These are phyloP conservation scores for Penicillium nucicola DNA, from an alignment of 495 filamentous ascomycete species.

Conservation along the genomic window DNA sequence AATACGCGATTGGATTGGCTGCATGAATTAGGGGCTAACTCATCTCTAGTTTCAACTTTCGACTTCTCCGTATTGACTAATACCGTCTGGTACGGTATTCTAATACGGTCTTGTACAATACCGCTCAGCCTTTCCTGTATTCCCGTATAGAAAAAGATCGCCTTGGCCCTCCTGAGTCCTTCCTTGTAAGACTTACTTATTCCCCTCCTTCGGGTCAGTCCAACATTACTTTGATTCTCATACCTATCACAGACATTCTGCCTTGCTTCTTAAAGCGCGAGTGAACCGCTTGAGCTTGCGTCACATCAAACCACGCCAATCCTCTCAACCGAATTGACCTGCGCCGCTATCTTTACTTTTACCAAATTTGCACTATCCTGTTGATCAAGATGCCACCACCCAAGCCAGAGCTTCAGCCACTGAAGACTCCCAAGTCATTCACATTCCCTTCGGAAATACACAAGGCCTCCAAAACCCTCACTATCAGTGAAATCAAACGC, in stretches of 20 bases:
- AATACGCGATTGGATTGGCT: neutral
- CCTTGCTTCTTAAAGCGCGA: neutral
- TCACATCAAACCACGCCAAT: slow-evolving; percentile 1
- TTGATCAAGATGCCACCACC: neutral
- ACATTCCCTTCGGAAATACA: slow-evolving; percentile 1
- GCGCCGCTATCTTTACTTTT: neutral
- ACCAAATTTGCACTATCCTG: neutral
- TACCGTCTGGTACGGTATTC: neutral
- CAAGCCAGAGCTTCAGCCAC: neutral
- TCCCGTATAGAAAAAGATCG: slow-evolving; percentile 1
- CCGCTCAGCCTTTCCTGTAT: no score
- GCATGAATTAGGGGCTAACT: neutral
- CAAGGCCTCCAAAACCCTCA: neutral
- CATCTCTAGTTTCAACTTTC: neutral
- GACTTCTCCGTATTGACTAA: neutral
- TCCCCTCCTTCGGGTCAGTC: slow-evolving; percentile 20
- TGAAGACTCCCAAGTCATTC: neutral
- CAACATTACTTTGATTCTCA: neutral
- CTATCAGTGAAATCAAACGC: slow-evolving; percentile 37
- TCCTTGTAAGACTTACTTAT: slow-evolving; percentile 23
- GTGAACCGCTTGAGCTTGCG: neutral
- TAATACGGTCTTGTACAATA: neutral
- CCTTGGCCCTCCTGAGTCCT: neutral
- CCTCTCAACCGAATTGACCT: neutral
- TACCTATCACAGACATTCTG: no score